Evolutionary conservation across 345 rosid species (phyloP), one percentile per base, ranked within the genome.

Genomic region (Ceriops zippeliana): DNA sequence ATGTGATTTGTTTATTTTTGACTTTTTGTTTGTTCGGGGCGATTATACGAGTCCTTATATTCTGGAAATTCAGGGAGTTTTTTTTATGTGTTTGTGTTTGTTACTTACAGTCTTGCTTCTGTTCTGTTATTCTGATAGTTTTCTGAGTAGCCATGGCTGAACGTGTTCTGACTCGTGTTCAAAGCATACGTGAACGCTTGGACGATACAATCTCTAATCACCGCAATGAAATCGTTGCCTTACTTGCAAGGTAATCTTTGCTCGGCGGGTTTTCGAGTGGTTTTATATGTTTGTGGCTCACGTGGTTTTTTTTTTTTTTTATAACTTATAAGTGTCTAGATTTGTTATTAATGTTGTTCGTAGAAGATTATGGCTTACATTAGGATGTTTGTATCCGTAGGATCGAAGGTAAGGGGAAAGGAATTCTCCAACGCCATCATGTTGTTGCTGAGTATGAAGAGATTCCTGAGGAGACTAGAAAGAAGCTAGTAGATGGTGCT

Each of bases 361-460:
- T 7, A 34, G 37, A 34, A 34, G 37, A 34, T 34, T 34, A 34
- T 34, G 37, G 9, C 37, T 34, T 1, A 34, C 37, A 7, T 34
- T 34, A 7, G 37, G 15, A 38, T 10, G 46, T 10, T n/a, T 68
- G 52, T 21, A 7, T 52, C 77, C 77, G 60, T 54, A 92, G 98
- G 75, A 63, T 92, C 63, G 96, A 92, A 69, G 79, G 75, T n/a
- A 87, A 87, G 67, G 98, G 98, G 2, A 85, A 84, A 63, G 96
- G 96, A 35, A 88, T 92, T 72, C 76, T 88, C 42, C 95, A 92
- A 71, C 79, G 82, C 60, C 89, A 90, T 67, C 92, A 87, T 54
- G 73, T 92, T 66, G 70, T 90, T 59, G 86, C 88, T 42, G 95
- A 90, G 67, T 90, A 89, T 31, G 97, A 90, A 67, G 87, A 91